Percentiles rank a stretch among this genome's conserved stretches.
These are phyloP conservation scores for Salix brachista DNA, from an alignment of 345 rosid species.

Conservation along the genomic window DNA sequence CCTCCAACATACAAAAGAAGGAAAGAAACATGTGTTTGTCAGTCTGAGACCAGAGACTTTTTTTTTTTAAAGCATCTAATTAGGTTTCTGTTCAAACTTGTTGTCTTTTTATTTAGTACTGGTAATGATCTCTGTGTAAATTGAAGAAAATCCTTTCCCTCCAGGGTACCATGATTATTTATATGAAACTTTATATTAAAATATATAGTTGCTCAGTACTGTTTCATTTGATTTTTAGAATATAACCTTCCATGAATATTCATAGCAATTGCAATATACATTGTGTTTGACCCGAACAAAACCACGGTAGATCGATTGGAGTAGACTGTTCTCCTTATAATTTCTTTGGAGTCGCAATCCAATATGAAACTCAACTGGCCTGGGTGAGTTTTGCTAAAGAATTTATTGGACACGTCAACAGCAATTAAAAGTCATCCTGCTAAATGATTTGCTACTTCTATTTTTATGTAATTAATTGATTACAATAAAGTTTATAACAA, in stretches of 20 bases:
- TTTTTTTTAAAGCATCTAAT: constrained; percentile 7
- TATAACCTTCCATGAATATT: background rate
- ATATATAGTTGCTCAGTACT: too few species aligned
- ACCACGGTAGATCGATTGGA: background rate
- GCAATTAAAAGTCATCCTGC: background rate
- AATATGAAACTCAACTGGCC: background rate
- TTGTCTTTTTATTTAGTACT: background rate
- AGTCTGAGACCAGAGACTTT: constrained; percentile 32
- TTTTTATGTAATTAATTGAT: background rate
- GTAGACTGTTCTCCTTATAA: background rate
- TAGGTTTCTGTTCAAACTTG: constrained; percentile 3
- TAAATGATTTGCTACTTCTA: background rate
- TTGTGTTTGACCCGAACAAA: background rate
- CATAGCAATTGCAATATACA: background rate
- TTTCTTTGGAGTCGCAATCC: background rate
- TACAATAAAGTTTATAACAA: background rate
- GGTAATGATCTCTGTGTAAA: background rate
- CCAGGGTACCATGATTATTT: too few species aligned
- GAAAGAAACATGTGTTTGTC: background rate
- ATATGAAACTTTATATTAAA: too few species aligned
- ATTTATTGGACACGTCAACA: background rate
- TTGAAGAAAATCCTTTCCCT: background rate
- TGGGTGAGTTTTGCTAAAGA: background rate
- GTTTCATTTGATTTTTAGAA: background rate
- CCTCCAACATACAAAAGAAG: background rate